phyloP scores from a whole-genome alignment of 1,284 basidiomycete species.

The Fomitopsis betulina region DNA sequence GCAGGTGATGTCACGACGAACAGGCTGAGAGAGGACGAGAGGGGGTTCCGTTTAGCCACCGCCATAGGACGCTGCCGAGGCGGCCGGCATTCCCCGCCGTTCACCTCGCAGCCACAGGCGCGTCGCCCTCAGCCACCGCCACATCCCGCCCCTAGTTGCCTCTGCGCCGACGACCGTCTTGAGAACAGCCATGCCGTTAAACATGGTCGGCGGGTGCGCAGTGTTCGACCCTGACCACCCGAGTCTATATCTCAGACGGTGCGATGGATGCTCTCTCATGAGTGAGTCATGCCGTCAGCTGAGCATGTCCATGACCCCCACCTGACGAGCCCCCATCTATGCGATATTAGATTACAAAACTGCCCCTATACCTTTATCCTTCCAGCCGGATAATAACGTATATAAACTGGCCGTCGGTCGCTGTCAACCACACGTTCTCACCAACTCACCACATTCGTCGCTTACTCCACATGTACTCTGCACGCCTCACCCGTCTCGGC shows the following conservation, averaged over 20 bases:
- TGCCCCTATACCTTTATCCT: neutral
- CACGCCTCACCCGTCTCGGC: neutral
- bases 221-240: no score
- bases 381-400: neutral
- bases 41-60: no score
- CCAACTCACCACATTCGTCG: neutral
- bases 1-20: no score
- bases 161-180: no score
- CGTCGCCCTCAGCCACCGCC: neutral
- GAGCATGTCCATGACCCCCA: neutral
- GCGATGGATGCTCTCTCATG: conserved; percentile 1
- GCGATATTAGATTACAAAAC: neutral
- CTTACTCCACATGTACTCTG: neutral
- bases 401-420: neutral
- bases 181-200: no score
- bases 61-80: no score
- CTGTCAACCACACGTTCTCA: neutral
- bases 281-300: conserved; percentile 3
- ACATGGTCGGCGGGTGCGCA: no score
- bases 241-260: neutral
- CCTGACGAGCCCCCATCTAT: neutral
- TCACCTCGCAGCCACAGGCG: neutral
- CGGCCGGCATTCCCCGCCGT: neutral
- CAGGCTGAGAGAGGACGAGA: no score
- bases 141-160: neutral